A percentile compares a stretch with the other conserved stretches of the same genome.
Conservation (phyloP, 176 grass and related monocot species). For the Oryza longistaminata region DNA sequence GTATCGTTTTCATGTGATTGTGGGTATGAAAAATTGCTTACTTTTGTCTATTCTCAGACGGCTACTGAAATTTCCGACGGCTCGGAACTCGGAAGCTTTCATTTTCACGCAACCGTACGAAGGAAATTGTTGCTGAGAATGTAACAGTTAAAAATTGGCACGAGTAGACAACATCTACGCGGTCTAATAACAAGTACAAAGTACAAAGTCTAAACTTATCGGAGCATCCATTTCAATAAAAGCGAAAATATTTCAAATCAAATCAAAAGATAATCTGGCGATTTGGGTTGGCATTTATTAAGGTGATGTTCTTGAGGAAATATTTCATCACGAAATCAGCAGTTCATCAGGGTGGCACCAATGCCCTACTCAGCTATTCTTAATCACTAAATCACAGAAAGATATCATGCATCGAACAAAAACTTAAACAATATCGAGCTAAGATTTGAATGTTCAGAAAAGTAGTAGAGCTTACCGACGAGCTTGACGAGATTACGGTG, state of each 20-base stretch:
- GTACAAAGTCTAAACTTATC: not conserved
- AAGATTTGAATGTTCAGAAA: not conserved
- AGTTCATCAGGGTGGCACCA: not conserved
- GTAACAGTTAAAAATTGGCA: not conserved
- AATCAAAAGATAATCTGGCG: not conserved
- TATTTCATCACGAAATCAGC: not conserved
- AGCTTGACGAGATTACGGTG: constrained; percentile 86
- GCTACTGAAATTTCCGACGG: not conserved
- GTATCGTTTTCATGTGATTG: not conserved
- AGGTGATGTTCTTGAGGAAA: not conserved
- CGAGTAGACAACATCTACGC: not conserved
- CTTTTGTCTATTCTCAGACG: not conserved
- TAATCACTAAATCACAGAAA: not conserved
- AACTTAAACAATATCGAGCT: not conserved
- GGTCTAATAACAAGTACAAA: not conserved
- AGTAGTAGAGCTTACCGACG: constrained; percentile 42
- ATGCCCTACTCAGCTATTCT: not conserved
- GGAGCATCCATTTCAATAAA: not conserved
- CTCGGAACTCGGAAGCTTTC: not conserved
- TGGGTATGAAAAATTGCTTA: not conserved
- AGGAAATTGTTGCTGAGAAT: not conserved
- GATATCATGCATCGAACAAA: not conserved
- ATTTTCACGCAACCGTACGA: not conserved
- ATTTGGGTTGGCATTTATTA: not conserved
- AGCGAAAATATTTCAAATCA: not conserved